Base-by-base conservation (phyloP, 2,329 filamentous ascomycete genomes). In the Paecilomyces sp. region DNA sequence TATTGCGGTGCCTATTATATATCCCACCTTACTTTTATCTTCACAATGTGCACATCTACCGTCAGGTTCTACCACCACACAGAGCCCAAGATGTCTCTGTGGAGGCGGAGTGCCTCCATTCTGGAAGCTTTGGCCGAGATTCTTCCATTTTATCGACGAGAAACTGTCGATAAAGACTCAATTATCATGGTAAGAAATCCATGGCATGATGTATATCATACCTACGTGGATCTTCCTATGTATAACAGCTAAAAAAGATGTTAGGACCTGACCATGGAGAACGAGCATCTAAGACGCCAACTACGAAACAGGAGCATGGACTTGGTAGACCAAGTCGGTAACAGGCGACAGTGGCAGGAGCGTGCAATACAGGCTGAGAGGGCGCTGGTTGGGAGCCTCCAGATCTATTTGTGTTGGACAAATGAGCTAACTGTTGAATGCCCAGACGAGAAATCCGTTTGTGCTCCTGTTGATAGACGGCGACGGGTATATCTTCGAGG, bases 381-480 rank as follows among this genome's bases (percentile, higher is more conserved):
- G 8, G 2, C 51, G 1, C 15, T 53, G 28, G 51, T 53, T 25
- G 25, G 51, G 5, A 53, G 24, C 22, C 24, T 53, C 24, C 18
- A 8, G 1, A n/a, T 41, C 22, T 24, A 12, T 28, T 18, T 12
- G 7, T 6, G 51, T 24, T 22, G 22, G 22, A 53, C n/a, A 15
- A 2, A 6, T 5, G 1, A 13, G 9, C 28, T 53, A 53, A 25
- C 51, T 30, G n/a, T 3, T 30, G 9, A 30, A 8, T 2, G 9
- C 11, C 3, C 3, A 53, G 51, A 25, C 56, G n/a, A 76, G 78
- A 22, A 80, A 80, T 60, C 78, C 82, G 0, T 85, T 85, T 62
- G 81, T 82, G 2, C 74, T 85, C 1, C 78, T 85, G 9, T 71
- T 86, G 0, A 71, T 86, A n/a, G 83, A 86, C 58, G 83, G 82